Conservation (phyloP, 2,329 filamentous ascomycete genomes). For the Calonectria crousiana region DNA sequence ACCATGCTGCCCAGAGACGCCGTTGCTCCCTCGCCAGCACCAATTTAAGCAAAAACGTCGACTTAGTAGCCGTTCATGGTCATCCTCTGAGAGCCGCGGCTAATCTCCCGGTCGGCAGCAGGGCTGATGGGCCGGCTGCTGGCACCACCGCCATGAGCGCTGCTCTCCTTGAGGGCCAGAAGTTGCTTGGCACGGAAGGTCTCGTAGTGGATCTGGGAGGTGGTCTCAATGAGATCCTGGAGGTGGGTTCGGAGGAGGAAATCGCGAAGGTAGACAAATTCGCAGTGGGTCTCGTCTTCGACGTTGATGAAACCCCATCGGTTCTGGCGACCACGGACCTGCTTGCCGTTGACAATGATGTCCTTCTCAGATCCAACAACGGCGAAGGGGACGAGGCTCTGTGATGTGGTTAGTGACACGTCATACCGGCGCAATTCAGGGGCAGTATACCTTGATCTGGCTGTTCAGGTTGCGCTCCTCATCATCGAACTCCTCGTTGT, state of each 20-base stretch:
- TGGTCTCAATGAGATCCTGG: slow-evolving; percentile 98
- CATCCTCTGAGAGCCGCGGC: slow-evolving; percentile 96
- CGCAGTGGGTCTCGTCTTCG: slow-evolving; percentile 99
- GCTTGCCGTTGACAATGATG: slow-evolving; percentile 96
- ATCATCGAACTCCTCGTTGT: slow-evolving; percentile 98
- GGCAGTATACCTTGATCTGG: slow-evolving; percentile 86
- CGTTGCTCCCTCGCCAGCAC: slow-evolving; percentile 48
- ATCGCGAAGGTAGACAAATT: slow-evolving; percentile 98
- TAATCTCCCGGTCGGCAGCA: slow-evolving; percentile 92
- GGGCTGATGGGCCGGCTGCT: slow-evolving; percentile 93
- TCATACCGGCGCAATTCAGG: neutral
- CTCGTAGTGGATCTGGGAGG: slow-evolving; percentile 99
- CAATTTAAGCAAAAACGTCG: slow-evolving; percentile 45
- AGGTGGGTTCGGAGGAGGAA: slow-evolving; percentile 98
- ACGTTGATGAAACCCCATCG: slow-evolving; percentile 99
- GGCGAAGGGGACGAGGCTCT: slow-evolving; percentile 96
- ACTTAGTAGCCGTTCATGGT: slow-evolving; percentile 98
- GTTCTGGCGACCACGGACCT: slow-evolving; percentile 98
- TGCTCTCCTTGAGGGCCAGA: slow-evolving; percentile 97
- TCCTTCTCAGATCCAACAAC: slow-evolving; percentile 98
- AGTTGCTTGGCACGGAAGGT: slow-evolving; percentile 99
- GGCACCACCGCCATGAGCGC: slow-evolving; percentile 80
- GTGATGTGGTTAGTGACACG: slow-evolving; percentile 50
- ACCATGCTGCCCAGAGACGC: slow-evolving; percentile 49
- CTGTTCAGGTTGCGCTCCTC: slow-evolving; percentile 95